Conservation (phyloP, 495 filamentous ascomycete genomes). For the Lineolata rhizophorae region DNA sequence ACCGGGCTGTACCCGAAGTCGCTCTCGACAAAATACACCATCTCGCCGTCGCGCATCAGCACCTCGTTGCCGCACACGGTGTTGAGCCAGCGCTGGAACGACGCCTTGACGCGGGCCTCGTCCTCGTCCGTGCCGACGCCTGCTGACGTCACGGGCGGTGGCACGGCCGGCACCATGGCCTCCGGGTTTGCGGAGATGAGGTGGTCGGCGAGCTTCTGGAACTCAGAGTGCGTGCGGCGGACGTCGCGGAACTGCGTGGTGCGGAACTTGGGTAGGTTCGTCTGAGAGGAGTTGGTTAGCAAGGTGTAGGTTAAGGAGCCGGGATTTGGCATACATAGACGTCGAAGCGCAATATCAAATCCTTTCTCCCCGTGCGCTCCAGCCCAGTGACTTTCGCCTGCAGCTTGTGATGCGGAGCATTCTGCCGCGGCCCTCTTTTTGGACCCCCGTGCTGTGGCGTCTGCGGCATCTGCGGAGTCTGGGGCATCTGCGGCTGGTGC, state of each 20-base stretch:
- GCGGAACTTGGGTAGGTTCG: conserved; percentile 90
- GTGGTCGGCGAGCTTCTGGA: conserved; percentile 83
- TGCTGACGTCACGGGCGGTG: conserved; percentile 72
- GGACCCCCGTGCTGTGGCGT: conserved; percentile 17
- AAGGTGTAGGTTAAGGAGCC: conserved; percentile 1
- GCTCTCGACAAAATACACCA: conserved; percentile 91
- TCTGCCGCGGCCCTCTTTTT: conserved; percentile 19
- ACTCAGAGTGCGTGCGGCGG: conserved; percentile 84
- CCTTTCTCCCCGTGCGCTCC: conserved; percentile 83
- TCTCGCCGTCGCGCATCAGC: conserved; percentile 84
- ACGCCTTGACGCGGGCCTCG: conserved; percentile 65
- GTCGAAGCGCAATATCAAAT: conserved; percentile 87
- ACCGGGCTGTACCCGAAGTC: conserved; percentile 97
- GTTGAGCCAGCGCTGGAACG: conserved; percentile 90
- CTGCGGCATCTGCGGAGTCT: conserved; percentile 23
- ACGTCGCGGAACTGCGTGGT: conserved; percentile 97
- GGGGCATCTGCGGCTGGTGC: conserved; percentile 16
- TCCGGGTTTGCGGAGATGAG: conserved; percentile 91
- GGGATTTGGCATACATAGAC: conserved; percentile 50
- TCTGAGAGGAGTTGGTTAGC: conserved; percentile 31
- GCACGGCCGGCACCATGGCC: conserved; percentile 91
- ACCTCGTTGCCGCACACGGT: conserved; percentile 78
- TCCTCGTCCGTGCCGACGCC: conserved; percentile 96
- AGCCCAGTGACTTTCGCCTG: conserved; percentile 86
- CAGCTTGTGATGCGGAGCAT: conserved; percentile 50